phyloP scores from a whole-genome alignment of 352 stramenopile species.

The Globisporangium nodosum region DNA sequence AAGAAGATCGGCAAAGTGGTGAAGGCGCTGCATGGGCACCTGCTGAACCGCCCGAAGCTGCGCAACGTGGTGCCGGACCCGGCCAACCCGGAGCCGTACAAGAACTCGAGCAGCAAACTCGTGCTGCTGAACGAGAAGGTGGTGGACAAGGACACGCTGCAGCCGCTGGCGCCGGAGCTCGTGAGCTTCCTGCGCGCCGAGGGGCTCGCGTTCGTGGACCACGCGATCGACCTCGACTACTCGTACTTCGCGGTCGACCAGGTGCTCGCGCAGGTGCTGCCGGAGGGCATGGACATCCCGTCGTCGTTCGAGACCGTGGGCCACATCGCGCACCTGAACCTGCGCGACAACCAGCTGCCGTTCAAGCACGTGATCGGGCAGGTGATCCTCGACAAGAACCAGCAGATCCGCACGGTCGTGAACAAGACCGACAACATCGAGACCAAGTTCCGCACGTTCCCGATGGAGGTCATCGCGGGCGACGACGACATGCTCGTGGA shows the following conservation, averaged over 20 bases:
- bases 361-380: conserved; percentile 97
- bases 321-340: conserved; percentile 97
- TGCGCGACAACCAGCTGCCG: conserved; percentile 91
- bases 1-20: conserved; percentile 79
- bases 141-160: conserved; percentile 42
- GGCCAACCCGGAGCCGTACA: conserved; percentile 47
- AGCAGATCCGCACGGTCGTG: conserved; percentile 93
- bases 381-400: conserved; percentile 98
- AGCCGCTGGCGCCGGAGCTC: conserved; percentile 44
- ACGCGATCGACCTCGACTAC: conserved; percentile 74
- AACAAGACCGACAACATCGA: conserved; percentile 98
- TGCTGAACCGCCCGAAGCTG: conserved; percentile 67
- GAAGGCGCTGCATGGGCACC: conserved; percentile 60
- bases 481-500: conserved; percentile 83
- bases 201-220: conserved; percentile 52
- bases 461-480: conserved; percentile 93
- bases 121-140: conserved; percentile 68
- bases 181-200: conserved; percentile 48
- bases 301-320: conserved; percentile 96
- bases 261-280: conserved; percentile 82
- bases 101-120: conserved; percentile 66
- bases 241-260: conserved; percentile 75
- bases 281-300: conserved; percentile 78
- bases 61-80: conserved; percentile 74
- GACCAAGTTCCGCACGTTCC: conserved; percentile 94